phyloP scores from a whole-genome alignment of 1,139 yeast genomes.

The Yamadazyma epiphylla region DNA sequence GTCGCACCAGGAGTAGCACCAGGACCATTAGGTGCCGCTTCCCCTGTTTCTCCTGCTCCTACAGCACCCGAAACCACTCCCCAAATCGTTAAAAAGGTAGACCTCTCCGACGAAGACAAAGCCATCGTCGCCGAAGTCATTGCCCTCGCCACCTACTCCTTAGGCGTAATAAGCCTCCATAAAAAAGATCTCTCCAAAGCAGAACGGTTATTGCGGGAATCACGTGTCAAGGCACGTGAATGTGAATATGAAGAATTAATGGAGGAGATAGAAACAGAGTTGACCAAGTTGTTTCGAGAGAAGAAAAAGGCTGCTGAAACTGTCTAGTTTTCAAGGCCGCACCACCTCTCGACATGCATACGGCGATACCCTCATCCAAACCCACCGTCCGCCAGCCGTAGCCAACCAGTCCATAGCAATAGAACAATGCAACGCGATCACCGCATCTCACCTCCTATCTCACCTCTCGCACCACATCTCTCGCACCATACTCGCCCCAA shows the following conservation, averaged over 20 bases:
- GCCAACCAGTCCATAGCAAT: no score
- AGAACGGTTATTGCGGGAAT: conserved; percentile 59
- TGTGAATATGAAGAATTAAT: conserved; percentile 64
- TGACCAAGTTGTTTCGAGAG: conserved; percentile 46
- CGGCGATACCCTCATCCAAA: no score
- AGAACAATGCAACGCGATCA: no score
- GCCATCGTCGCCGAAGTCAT: conserved; percentile 49
- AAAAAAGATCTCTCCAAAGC: conserved; percentile 53
- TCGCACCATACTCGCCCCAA: neutral
- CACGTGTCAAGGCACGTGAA: conserved; percentile 67
- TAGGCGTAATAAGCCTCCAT: conserved; percentile 75
- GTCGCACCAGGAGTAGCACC: no score
- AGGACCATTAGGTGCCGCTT: no score
- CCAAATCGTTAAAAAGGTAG: conserved; percentile 20
- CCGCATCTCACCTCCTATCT: no score
- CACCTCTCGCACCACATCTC: no score
- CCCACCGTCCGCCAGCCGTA: no score
- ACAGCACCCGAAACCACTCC: neutral
- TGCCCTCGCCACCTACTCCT: conserved; percentile 79
- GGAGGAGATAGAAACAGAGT: conserved; percentile 62
- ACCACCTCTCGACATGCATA: no score
- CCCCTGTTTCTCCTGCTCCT: conserved; percentile 4
- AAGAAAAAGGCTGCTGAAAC: no score
- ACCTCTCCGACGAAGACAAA: conserved; percentile 10
- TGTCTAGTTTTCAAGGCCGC: no score